Conservation (phyloP, 1,139 yeast species). For the Debaryomycetaceae sp. region DNA sequence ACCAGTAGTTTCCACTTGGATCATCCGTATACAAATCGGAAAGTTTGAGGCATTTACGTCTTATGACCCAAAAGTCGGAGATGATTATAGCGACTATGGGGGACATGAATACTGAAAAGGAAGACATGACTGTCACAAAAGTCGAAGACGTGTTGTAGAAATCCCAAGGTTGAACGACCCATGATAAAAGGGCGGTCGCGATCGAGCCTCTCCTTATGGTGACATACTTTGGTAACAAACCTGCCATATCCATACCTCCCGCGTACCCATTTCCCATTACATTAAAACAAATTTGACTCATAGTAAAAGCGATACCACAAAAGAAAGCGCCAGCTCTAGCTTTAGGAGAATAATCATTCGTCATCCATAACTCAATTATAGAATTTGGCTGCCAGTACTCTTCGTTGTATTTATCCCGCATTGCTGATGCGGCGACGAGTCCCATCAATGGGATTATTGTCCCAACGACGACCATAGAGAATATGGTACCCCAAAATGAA, state of each 20-base stretch:
- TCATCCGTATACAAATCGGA: conserved; percentile 12
- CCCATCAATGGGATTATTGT: conserved; percentile 21
- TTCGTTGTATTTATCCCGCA: conserved; percentile 22
- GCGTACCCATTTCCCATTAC: conserved; percentile 48
- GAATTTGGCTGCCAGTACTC: conserved; percentile 38
- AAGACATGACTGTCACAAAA: conserved; percentile 56
- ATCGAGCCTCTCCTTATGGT: conserved; percentile 49
- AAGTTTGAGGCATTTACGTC: conserved; percentile 10
- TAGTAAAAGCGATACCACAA: conserved; percentile 37
- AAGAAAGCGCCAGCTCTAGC: conserved; percentile 45
- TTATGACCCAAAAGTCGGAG: conserved; percentile 57
- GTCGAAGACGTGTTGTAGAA: conserved; percentile 41
- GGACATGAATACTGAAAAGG: conserved; percentile 82
- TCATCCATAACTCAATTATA: conserved; percentile 26
- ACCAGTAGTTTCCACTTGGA: conserved; percentile 13
- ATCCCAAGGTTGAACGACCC: conserved; percentile 49
- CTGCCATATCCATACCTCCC: conserved; percentile 50
- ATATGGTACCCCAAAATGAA: conserved; percentile 13
- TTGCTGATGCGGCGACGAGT: conserved; percentile 27
- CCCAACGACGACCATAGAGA: conserved; percentile 15
- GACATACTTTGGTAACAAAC: conserved; percentile 30
- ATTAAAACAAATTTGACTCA: conserved; percentile 45
- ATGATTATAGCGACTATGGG: conserved; percentile 83
- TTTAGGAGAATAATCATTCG: conserved; percentile 30
- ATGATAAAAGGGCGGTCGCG: conserved; percentile 36